Evolutionary conservation across 495 filamentous ascomycete genomes (phyloP).

Genomic region (Achaetomiella virescens): DNA sequence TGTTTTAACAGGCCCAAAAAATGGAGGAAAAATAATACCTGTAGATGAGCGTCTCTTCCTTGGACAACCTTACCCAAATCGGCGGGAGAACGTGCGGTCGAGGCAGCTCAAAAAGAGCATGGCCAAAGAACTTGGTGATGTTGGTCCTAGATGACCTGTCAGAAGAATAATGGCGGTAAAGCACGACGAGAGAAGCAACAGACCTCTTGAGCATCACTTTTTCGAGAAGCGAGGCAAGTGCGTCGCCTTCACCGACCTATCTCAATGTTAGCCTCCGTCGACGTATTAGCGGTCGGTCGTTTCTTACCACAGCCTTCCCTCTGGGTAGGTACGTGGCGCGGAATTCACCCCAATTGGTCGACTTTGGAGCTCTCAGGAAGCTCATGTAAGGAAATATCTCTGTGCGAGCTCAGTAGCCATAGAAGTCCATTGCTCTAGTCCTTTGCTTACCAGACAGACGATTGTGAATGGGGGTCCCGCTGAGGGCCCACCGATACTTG

Average conservation of each 20-base stretch:
- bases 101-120: slow-evolving; percentile 52
- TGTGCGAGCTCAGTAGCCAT: neutral
- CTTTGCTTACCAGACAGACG: slow-evolving; percentile 16
- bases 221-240: neutral
- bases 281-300: too few relatives aligned
- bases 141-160: slow-evolving; percentile 40
- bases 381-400: slow-evolving; percentile 22
- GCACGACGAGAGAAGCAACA: too few relatives aligned
- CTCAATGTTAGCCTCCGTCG: too few relatives aligned
- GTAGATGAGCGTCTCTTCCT: slow-evolving; percentile 8
- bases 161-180: neutral
- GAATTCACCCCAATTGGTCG: slow-evolving; percentile 40
- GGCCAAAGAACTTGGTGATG: slow-evolving; percentile 43
- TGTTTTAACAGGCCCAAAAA: too few relatives aligned
- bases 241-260: slow-evolving; percentile 10
- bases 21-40: neutral
- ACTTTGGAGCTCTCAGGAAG: slow-evolving; percentile 48
- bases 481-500: slow-evolving; percentile 27
- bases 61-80: neutral
- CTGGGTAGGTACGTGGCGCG: slow-evolving; percentile 44
- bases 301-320: too few relatives aligned
- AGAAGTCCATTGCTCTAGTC: neutral
- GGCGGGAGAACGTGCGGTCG: slow-evolving; percentile 18
- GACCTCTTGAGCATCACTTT: slow-evolving; percentile 8
- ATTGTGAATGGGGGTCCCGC: slow-evolving; percentile 34